Evolutionary conservation across 768 basidiomycete species (phyloP).

Genomic region (Amanita fuliginea): DNA sequence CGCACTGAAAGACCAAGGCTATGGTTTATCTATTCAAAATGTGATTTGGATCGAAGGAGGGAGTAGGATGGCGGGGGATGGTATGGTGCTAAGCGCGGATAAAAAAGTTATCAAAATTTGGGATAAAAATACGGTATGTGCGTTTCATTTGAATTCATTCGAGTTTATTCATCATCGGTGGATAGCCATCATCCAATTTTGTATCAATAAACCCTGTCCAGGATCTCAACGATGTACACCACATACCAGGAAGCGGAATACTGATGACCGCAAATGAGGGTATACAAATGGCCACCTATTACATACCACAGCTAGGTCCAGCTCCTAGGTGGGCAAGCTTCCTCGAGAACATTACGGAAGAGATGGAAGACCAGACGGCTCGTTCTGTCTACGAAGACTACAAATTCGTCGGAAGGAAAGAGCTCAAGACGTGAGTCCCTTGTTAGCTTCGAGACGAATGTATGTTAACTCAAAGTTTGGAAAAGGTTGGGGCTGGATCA

Average conservation of each 20-base stretch:
- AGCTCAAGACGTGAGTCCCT: constrained; percentile 66
- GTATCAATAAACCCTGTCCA: constrained; percentile 84
- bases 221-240: constrained; percentile 86
- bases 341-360: constrained; percentile 97
- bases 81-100: constrained; percentile 86
- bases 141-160: neutral
- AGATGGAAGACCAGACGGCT: constrained; percentile 84
- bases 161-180: constrained; percentile 7
- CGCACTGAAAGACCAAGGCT: constrained; percentile 93
- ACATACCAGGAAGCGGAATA: constrained; percentile 81
- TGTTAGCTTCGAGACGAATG: neutral
- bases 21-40: constrained; percentile 80
- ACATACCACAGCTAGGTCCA: constrained; percentile 91
- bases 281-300: constrained; percentile 92
- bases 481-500: constrained; percentile 86
- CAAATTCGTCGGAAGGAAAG: constrained; percentile 88
- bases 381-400: constrained; percentile 88
- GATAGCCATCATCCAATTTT: constrained; percentile 76
- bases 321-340: constrained; percentile 97
- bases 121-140: constrained; percentile 72
- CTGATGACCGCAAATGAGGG: constrained; percentile 92
- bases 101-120: constrained; percentile 97
- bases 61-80: constrained; percentile 72
- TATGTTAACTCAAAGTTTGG: constrained; percentile 7
- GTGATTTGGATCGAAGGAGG: constrained; percentile 89